Percentiles rank a stretch among this genome's conserved stretches.
phyloP scores from a whole-genome alignment of 2,329 filamentous ascomycete genomes.

The Xylariaceae sp. region DNA sequence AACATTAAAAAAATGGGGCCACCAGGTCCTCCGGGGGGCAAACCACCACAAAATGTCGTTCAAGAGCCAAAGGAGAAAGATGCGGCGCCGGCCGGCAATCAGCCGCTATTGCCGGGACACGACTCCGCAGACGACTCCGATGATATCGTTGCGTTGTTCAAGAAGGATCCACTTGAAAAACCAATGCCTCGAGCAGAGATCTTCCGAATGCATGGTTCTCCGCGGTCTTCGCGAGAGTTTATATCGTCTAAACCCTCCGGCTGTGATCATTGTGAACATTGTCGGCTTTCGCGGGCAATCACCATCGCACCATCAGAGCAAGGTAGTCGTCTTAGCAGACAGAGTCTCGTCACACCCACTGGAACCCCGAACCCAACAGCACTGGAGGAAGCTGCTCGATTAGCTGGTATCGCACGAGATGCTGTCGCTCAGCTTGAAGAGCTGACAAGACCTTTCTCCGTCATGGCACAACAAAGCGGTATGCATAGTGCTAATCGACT shows the following conservation, averaged over 20 bases:
- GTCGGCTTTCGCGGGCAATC: conserved; percentile 12
- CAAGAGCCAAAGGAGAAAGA: conserved; percentile 2
- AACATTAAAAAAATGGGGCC: conserved; percentile 45
- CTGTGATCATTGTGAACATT: conserved; percentile 19
- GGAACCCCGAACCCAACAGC: conserved; percentile 5
- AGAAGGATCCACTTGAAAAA: conserved; percentile 3
- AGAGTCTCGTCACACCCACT: background rate
- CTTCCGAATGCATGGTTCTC: background rate
- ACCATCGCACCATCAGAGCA: conserved; percentile 5
- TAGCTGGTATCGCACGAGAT: conserved; percentile 14
- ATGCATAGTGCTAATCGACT: background rate
- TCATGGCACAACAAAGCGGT: background rate
- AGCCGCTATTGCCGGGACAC: background rate
- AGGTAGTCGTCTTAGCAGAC: conserved; percentile 1
- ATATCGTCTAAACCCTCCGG: background rate
- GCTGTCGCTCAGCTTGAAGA: conserved; percentile 17
- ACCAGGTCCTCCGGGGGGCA: conserved; percentile 2
- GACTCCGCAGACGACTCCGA: background rate
- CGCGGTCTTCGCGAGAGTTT: background rate
- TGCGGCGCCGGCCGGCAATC: conserved; percentile 2
- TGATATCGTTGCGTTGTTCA: background rate
- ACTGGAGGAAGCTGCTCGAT: conserved; percentile 17
- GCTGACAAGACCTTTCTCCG: conserved; percentile 11
- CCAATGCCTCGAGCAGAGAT: conserved; percentile 1
- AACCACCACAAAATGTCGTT: background rate